Evolutionary conservation across 331 rosid species (phyloP).

Genomic region (Saraca asoca): DNA sequence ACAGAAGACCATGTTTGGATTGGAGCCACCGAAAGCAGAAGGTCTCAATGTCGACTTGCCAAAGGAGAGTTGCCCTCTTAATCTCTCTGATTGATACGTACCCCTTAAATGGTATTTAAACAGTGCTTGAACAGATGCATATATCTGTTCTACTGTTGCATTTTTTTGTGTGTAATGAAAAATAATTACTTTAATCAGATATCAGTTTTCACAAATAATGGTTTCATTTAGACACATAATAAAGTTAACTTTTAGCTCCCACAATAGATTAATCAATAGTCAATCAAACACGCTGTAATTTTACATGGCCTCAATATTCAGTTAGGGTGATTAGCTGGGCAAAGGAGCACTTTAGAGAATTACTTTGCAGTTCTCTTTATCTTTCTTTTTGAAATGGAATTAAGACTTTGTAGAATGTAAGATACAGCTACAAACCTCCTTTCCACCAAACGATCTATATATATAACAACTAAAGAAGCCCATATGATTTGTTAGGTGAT

Average conservation of each 20-base stretch:
- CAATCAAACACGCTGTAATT: neutral
- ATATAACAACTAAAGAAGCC: no score
- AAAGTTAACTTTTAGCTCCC: neutral
- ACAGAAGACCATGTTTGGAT: neutral
- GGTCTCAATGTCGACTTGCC: constrained; percentile 36
- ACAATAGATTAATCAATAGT: neutral
- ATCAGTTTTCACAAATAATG: no score
- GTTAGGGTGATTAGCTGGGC: neutral
- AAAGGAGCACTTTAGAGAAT: neutral
- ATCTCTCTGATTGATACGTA: neutral
- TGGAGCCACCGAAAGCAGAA: constrained; percentile 2
- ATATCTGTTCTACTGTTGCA: neutral
- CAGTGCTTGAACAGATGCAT: neutral
- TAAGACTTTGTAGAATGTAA: no score
- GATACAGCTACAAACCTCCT: no score
- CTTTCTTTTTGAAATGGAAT: neutral
- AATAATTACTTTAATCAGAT: neutral
- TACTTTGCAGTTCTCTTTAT: neutral
- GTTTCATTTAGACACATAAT: no score
- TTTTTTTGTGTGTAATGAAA: neutral
- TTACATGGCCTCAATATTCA: neutral
- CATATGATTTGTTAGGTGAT: no score
- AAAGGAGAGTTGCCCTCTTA: constrained; percentile 67
- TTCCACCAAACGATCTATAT: no score
- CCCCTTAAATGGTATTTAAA: neutral